Evolutionary conservation across 441 rosid genomes (phyloP).

Genomic region (Populus trichocarpa): DNA sequence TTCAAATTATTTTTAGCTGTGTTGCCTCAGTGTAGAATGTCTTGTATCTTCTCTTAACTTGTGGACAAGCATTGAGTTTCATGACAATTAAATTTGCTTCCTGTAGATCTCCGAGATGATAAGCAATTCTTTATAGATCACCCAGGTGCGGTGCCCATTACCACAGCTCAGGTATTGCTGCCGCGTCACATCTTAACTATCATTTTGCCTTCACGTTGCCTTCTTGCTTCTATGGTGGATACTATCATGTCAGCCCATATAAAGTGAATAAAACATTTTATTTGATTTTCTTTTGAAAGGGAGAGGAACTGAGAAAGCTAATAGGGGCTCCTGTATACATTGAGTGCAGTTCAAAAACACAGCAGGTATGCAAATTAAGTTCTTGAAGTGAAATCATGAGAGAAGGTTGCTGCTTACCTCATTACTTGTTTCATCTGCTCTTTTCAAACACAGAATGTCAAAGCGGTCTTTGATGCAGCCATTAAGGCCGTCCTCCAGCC

Average conservation of each 20-base stretch:
- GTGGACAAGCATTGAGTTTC: slow-evolving; percentile 3
- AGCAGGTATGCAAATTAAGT: slow-evolving; percentile 51
- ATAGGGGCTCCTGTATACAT: slow-evolving; percentile 79
- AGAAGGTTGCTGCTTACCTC: not conserved
- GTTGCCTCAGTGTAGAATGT: not conserved
- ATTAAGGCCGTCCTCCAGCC: slow-evolving; percentile 96
- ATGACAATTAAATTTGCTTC: slow-evolving; percentile 15
- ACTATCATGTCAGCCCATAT: not conserved
- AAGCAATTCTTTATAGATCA: slow-evolving; percentile 68
- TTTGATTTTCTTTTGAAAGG: slow-evolving; percentile 29
- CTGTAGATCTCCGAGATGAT: slow-evolving; percentile 88
- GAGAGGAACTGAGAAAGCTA: slow-evolving; percentile 82
- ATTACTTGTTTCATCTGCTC: not conserved
- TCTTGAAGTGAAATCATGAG: slow-evolving; percentile 1
- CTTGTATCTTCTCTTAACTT: not conserved
- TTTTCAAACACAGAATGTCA: slow-evolving; percentile 63
- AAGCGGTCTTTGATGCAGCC: slow-evolving; percentile 94
- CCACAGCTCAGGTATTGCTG: slow-evolving; percentile 65
- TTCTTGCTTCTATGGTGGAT: not conserved
- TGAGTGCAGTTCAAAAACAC: slow-evolving; percentile 94
- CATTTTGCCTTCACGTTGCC: not conserved
- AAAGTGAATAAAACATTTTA: not conserved
- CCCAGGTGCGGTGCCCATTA: slow-evolving; percentile 85
- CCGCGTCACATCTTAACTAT: slow-evolving; percentile 8
- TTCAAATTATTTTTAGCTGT: not conserved